phyloP scores from a whole-genome alignment of 192 early-diverging fungal species.

The Backusella sp. region DNA sequence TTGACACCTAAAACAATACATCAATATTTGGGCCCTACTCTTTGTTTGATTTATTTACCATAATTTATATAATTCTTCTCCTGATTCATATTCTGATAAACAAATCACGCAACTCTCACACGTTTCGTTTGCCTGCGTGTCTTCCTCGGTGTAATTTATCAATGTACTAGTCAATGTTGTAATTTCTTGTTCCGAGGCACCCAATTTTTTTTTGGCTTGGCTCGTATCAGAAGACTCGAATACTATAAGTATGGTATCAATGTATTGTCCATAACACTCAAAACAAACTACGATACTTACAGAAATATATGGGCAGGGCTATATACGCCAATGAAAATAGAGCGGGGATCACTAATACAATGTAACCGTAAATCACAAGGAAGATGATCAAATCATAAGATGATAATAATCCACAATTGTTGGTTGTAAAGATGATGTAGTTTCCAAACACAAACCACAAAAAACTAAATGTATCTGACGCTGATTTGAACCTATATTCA shows the following conservation, averaged over 20 bases:
- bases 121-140: neutral
- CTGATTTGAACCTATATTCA: constrained; percentile 41
- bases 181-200: constrained; percentile 59
- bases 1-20: constrained; percentile 35
- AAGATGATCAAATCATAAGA: constrained; percentile 59
- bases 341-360: constrained; percentile 60
- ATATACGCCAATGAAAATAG: neutral
- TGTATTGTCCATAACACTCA: constrained; percentile 13
- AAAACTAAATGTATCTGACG: constrained; percentile 55
- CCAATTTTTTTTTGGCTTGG: constrained; percentile 47
- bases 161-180: constrained; percentile 58
- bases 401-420: constrained; percentile 41
- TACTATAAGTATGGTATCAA: constrained; percentile 20
- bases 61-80: constrained; percentile 68
- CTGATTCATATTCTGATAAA: constrained; percentile 70
- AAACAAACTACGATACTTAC: neutral
- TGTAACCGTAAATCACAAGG: constrained; percentile 65
- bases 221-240: constrained; percentile 29
- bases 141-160: constrained; percentile 49
- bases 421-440: constrained; percentile 60
- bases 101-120: constrained; percentile 66
- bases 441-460: constrained; percentile 71
- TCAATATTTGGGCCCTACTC: neutral
- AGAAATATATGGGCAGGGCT: neutral
- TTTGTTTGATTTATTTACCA: constrained; percentile 33